Evolutionary conservation across 2,329 filamentous ascomycete genomes (phyloP).

Genomic region (Monilinia vaccinii-corymbosi): DNA sequence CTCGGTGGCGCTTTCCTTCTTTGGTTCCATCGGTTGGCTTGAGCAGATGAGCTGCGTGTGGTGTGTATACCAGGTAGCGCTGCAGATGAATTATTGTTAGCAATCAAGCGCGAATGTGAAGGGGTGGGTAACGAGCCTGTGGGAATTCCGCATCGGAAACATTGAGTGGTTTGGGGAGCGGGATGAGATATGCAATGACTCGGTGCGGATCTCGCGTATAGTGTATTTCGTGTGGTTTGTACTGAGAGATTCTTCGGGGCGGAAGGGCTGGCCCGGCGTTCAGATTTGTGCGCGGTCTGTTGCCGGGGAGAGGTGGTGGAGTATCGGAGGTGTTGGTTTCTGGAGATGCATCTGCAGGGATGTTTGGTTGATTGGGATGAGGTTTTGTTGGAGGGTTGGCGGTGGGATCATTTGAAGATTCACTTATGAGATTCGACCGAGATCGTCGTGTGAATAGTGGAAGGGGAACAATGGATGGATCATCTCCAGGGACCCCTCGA

Average conservation of each 20-base stretch:
- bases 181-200: constrained; percentile 13
- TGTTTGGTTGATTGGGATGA: background rate
- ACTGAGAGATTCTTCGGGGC: constrained; percentile 1
- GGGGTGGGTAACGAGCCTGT: background rate
- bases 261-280: background rate
- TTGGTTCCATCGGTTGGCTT: constrained; percentile 12
- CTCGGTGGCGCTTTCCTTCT: constrained; percentile 9
- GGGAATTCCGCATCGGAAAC: constrained; percentile 3
- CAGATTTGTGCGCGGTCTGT: background rate
- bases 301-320: background rate
- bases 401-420: background rate
- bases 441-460: background rate
- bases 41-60: constrained; percentile 11
- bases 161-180: constrained; percentile 11
- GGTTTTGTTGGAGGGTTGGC: background rate
- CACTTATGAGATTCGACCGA: background rate
- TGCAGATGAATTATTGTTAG: constrained; percentile 2
- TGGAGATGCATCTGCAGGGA: background rate
- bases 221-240: constrained; percentile 1
- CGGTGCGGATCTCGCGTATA: constrained; percentile 12
- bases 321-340: background rate
- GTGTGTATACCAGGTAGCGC: constrained; percentile 14
- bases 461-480: background rate
- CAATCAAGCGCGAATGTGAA: background rate
- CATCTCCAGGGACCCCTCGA: background rate